Conservation (phyloP, 805 yeast species). For the Wickerhamiella galacta region DNA sequence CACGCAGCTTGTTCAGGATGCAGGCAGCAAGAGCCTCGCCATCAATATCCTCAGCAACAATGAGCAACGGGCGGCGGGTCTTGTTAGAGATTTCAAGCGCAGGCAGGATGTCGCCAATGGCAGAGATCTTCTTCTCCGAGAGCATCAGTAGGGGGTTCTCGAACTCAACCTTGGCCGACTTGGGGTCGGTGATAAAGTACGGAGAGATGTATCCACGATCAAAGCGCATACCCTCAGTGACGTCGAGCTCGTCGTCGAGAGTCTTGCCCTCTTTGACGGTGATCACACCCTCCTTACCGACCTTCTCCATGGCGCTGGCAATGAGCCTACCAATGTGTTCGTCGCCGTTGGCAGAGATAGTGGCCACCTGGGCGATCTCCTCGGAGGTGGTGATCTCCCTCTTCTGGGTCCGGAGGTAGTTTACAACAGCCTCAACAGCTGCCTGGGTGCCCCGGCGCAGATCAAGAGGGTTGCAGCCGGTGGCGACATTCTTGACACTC, state of each 20-base stretch:
- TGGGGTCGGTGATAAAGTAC: constrained; percentile 87
- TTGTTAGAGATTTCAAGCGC: constrained; percentile 86
- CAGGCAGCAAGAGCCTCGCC: constrained; percentile 99
- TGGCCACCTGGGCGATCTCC: constrained; percentile 95
- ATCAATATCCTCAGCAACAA: constrained; percentile 89
- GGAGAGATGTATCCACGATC: constrained; percentile 97
- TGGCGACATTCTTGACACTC: constrained; percentile 91
- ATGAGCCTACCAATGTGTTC: constrained; percentile 75
- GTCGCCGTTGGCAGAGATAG: constrained; percentile 95
- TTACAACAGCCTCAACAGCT: constrained; percentile 86
- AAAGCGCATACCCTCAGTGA: constrained; percentile 96
- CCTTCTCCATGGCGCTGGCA: constrained; percentile 95
- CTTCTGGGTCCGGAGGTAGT: constrained; percentile 68
- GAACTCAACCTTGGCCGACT: constrained; percentile 81
- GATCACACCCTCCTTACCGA: constrained; percentile 97
- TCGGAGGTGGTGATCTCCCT: constrained; percentile 85
- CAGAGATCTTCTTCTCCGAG: constrained; percentile 82
- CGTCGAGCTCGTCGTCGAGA: constrained; percentile 87
- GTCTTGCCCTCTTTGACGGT: constrained; percentile 97
- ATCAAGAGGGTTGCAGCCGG: constrained; percentile 98
- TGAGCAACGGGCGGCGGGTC: constrained; percentile 79
- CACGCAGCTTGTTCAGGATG: constrained; percentile 90
- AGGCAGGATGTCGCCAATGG: constrained; percentile 83
- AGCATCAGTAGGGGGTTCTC: constrained; percentile 81
- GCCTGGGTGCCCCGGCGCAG: constrained; percentile 93